Conservation (phyloP, 352 stramenopile genomes). For the Phytophthora citricola region DNA sequence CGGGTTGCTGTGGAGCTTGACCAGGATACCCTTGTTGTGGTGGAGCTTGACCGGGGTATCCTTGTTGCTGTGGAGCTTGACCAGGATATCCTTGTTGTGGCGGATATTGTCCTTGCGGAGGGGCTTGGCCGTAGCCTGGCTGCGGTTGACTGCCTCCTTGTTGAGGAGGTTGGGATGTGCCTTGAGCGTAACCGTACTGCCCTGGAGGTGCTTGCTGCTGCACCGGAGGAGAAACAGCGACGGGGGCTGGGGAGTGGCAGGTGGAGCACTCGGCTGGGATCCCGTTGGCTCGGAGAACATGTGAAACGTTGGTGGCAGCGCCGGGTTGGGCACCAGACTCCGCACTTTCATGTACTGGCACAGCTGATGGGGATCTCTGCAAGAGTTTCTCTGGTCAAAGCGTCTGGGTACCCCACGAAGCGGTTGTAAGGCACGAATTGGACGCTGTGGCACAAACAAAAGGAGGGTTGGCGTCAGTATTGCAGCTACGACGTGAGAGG, state of each 20-base stretch:
- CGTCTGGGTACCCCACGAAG: conserved; percentile 50
- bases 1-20: conserved; percentile 6
- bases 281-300: conserved; percentile 47
- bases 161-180: conserved; percentile 21
- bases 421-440: conserved; percentile 73
- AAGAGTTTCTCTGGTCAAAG: conserved; percentile 61
- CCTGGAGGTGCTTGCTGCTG: conserved; percentile 25
- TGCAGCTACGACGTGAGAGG: not conserved
- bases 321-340: conserved; percentile 56
- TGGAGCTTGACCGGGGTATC: conserved; percentile 2
- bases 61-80: conserved; percentile 25
- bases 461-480: conserved; percentile 9
- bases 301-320: conserved; percentile 56
- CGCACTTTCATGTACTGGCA: conserved; percentile 82
- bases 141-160: conserved; percentile 33
- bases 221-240: conserved; percentile 14
- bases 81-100: conserved; percentile 31
- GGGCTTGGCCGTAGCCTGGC: conserved; percentile 18
- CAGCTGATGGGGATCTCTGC: conserved; percentile 77
- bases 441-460: conserved; percentile 38
- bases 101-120: conserved; percentile 9
- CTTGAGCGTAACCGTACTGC: conserved; percentile 39
- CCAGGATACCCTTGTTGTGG: conserved; percentile 20
- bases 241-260: conserved; percentile 25
- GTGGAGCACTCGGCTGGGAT: conserved; percentile 8